Percentiles rank a stretch among this genome's conserved stretches.
Conservation (phyloP, 805 yeast species). For the Candida silvatica region DNA sequence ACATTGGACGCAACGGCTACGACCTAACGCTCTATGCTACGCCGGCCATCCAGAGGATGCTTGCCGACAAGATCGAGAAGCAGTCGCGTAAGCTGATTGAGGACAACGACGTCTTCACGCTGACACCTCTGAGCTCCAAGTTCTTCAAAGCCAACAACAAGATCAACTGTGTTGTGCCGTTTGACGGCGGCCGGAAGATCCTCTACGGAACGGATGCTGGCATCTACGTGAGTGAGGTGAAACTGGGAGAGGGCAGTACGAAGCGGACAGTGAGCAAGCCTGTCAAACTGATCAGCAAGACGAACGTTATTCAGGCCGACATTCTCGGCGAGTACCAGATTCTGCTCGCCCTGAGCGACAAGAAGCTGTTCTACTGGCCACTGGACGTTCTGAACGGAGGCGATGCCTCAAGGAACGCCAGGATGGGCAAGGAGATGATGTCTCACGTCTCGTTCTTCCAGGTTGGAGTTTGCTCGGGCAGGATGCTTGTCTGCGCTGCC, state of each 20-base stretch:
- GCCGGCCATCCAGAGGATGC: constrained; percentile 63
- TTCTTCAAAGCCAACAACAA: constrained; percentile 68
- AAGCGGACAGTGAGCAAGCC: constrained; percentile 58
- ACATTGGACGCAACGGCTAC: constrained; percentile 46
- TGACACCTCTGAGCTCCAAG: constrained; percentile 65
- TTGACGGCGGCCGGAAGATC: constrained; percentile 88
- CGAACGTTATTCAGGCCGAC: constrained; percentile 80
- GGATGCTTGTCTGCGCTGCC: constrained; percentile 83
- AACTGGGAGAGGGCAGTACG: constrained; percentile 37
- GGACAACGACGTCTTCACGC: constrained; percentile 71
- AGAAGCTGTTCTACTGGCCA: constrained; percentile 69
- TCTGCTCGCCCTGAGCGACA: constrained; percentile 73
- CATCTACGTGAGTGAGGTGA: constrained; percentile 71
- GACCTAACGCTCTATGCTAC: constrained; percentile 46
- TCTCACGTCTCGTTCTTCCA: constrained; percentile 87
- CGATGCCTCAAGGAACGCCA: constrained; percentile 42
- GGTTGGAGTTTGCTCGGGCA: constrained; percentile 87
- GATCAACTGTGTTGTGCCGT: constrained; percentile 87
- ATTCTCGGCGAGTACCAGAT: constrained; percentile 88
- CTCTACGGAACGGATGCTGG: constrained; percentile 91
- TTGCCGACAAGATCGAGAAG: constrained; percentile 67
- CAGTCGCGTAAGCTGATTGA: constrained; percentile 72
- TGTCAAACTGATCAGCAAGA: constrained; percentile 60
- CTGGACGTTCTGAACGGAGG: constrained; percentile 52
- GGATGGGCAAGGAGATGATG: constrained; percentile 69